Evolutionary conservation across 2,329 filamentous ascomycete species (phyloP), one percentile per base, ranked within the genome.

Genomic region (Aspergillus oerlinghausenensis): DNA sequence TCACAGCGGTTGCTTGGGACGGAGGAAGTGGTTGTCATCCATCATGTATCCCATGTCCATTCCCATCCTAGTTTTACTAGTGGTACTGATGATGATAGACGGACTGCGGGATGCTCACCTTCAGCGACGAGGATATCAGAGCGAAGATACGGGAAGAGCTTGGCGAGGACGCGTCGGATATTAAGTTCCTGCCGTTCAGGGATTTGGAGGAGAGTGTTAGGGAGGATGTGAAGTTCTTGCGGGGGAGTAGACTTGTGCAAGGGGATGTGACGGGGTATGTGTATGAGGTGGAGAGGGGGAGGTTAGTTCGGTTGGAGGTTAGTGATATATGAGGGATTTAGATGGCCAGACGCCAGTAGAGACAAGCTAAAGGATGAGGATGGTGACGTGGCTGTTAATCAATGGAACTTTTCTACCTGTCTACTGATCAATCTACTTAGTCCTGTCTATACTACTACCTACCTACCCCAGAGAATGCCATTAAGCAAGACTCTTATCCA

Each of bases 1-100:
- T 92, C 88, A 0, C 81, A 94, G 74, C 89, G 93, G 70, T 79
- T 93, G 7, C 81, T 94, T 0, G 88, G 87, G 8, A 94, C 90
- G 0, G 79, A 81, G 1, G 89, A 93, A 71, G 86, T 94, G 51
- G 72, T 92, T 19, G 70, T 92, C 25, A 79, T 92, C 65, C 68
- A 71, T 28, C 68, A 71, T 49, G 69, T 71, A 67, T 5, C 1
- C 10, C 29, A 3, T 10, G 2, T 4, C 10, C 4, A 0, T 29
- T 4, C 28, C 28, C 1, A 25, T 54, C 35, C 21, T 23, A 23
- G 21, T 23, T 59, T 23, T 51, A n/a, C n/a, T 25, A 4, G 1
- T 47, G 45, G 25, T 10, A 6, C 3, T 19, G 4, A 43, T 21
- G 7, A 7, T 0, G 2, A 8, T 32, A 68, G 65, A 89, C 86